Evolutionary conservation across 192 early-diverging fungal species (phyloP), one percentile per base, ranked within the genome.

Genomic region (Coemansia sp.): DNA sequence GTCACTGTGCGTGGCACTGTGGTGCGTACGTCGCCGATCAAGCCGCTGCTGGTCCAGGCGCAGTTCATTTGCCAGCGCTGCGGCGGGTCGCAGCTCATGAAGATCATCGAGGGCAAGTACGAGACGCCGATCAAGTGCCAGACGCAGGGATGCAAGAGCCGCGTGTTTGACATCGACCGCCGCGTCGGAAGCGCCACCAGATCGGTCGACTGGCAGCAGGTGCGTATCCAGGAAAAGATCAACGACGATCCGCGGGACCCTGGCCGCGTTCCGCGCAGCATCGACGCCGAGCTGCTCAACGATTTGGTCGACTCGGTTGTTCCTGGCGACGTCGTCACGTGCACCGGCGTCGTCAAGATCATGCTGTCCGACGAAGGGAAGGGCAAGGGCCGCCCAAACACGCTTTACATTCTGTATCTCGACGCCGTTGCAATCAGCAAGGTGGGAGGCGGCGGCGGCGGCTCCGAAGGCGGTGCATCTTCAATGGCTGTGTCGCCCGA

Each of bases 181-280:
- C 83, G 81, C 1, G 72, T 73, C 12, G 60, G 72, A n/a, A 71
- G 76, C 16, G 68, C 79, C 10, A 88, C 89, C 1, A 70, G 76
- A 1, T 89, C 90, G 11, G 83, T 88, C 0, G 92, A 94, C 68
- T 93, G 89, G 88, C 92, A 94, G 65, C 87, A 86, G 60, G 90
- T 94, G 39, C 88, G 91, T 45, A 87, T 94, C 30, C 92, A 94
- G 75, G 92, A 94, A 52, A 92, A 91, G 67, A 75, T 92, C 21
- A 85, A 87, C 21, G 89, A 93, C 57, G 89, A 91, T 55, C 87
- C 88, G 33, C 60, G 81, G 35, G 88, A 92, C 48, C 83, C 89
- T 0, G 89, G 88, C 14, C 71, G 90, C 12, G 86, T 94, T 15
- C 93, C 93, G 24, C 84, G 91, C 59, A 90, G 87, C 36, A 85